These are phyloP conservation scores for Nyssa sinensis DNA, from an alignment of 148 eudicot genomes.

Conservation along the genomic window DNA sequence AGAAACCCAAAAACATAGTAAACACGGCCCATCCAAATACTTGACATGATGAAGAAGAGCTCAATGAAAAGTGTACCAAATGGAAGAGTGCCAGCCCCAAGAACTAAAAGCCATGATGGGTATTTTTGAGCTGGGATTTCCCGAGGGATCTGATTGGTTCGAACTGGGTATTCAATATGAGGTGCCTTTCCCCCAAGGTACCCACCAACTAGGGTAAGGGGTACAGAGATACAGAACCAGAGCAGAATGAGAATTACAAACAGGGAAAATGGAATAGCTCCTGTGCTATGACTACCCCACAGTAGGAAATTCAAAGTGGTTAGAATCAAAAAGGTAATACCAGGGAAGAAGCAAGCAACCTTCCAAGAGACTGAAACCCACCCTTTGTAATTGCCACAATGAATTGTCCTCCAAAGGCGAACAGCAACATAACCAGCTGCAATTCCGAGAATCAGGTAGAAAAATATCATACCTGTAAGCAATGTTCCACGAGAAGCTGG, in stretches of 20 bases:
- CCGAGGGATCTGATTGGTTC: conserved; percentile 76
- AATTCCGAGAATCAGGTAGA: conserved; percentile 72
- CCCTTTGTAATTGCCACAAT: conserved; percentile 59
- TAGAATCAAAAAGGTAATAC: conserved; percentile 57
- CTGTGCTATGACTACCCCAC: conserved; percentile 82
- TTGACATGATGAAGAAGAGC: conserved; percentile 87
- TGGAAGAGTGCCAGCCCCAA: conserved; percentile 81
- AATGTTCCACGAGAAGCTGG: conserved; percentile 81
- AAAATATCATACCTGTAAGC: conserved; percentile 74
- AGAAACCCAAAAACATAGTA: conserved; percentile 82
- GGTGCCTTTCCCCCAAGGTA: conserved; percentile 82
- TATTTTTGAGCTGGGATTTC: conserved; percentile 84
- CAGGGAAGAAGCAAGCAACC: conserved; percentile 86
- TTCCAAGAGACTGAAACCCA: conserved; percentile 76
- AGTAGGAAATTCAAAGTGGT: conserved; percentile 59
- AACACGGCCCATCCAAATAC: conserved; percentile 85
- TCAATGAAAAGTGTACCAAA: conserved; percentile 84
- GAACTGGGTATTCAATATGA: conserved; percentile 72
- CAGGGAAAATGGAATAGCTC: conserved; percentile 74
- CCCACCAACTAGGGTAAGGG: conserved; percentile 74
- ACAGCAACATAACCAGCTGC: conserved; percentile 79
- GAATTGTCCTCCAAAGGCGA: conserved; percentile 74
- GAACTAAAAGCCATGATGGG: conserved; percentile 81
- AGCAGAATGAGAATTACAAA: conserved; percentile 69
- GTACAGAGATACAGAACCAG: conserved; percentile 81